A percentile compares a stretch with the other conserved stretches of the same genome.
phyloP scores from a whole-genome alignment of 2,329 filamentous ascomycete genomes.

The Aspergillus unguis region DNA sequence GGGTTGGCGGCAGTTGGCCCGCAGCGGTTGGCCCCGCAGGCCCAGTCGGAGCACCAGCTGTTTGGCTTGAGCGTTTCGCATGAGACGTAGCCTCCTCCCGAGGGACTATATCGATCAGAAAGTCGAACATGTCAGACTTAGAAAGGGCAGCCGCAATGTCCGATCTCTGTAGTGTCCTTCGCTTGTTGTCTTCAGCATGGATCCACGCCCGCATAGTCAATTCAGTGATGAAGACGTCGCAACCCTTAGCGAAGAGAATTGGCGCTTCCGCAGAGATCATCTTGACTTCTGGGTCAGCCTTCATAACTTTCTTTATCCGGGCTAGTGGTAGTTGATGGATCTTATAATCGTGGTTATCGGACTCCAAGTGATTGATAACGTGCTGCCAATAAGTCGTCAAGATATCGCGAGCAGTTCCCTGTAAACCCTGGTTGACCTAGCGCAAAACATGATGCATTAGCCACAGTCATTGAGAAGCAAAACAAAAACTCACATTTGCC shows the following conservation, averaged over 20 bases:
- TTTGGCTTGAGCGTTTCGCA: slow-evolving; percentile 66
- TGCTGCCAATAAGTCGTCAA: slow-evolving; percentile 99
- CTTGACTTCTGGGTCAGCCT: slow-evolving; percentile 97
- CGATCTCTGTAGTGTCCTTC: slow-evolving; percentile 87
- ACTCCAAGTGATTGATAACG: slow-evolving; percentile 91
- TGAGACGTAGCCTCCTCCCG: slow-evolving; percentile 87
- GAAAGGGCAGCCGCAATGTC: slow-evolving; percentile 94
- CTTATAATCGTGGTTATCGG: slow-evolving; percentile 96
- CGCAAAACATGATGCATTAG: slow-evolving; percentile 21
- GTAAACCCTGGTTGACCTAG: slow-evolving; percentile 91
- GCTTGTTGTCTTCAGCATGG: slow-evolving; percentile 97
- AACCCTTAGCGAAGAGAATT: slow-evolving; percentile 96
- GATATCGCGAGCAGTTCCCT: slow-evolving; percentile 91
- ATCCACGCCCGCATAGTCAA: slow-evolving; percentile 99
- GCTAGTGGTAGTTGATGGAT: slow-evolving; percentile 93
- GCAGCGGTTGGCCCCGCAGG: slow-evolving; percentile 32
- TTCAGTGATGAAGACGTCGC: slow-evolving; percentile 98
- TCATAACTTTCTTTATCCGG: slow-evolving; percentile 99
- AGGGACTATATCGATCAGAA: slow-evolving; percentile 97
- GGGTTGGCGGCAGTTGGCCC: slow-evolving; percentile 42
- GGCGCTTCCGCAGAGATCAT: slow-evolving; percentile 99
- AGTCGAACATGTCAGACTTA: slow-evolving; percentile 99
- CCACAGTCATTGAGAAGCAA: neutral
- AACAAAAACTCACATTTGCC: slow-evolving; percentile 70
- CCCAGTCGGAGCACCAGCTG: slow-evolving; percentile 49